Conservation (phyloP, 2,329 filamentous ascomycete genomes). For the Metarhizium sp. region DNA sequence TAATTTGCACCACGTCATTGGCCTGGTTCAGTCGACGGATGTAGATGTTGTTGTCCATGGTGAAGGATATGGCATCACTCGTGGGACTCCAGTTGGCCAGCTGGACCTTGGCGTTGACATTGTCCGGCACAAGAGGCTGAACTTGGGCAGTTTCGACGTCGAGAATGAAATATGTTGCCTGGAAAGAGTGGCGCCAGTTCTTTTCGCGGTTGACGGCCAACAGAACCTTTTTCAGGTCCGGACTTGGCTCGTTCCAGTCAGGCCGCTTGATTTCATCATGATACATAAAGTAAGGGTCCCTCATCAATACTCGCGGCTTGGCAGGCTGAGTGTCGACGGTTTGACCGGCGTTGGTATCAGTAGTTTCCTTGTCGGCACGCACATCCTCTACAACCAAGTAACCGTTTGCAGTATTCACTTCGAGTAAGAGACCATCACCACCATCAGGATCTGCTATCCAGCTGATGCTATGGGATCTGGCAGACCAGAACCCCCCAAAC, state of each 20-base stretch:
- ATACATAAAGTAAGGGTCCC: conserved; percentile 52
- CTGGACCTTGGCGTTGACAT: conserved; percentile 60
- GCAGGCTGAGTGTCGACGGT: conserved; percentile 22
- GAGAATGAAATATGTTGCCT: conserved; percentile 81
- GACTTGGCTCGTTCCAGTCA: conserved; percentile 61
- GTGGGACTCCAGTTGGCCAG: conserved; percentile 83
- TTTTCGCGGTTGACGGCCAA: conserved; percentile 62
- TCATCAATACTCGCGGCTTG: conserved; percentile 65
- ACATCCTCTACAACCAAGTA: conserved; percentile 87
- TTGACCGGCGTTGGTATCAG: conserved; percentile 21
- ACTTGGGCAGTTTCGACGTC: conserved; percentile 73
- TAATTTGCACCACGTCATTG: conserved; percentile 60
- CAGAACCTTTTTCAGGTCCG: conserved; percentile 77
- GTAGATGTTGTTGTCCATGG: conserved; percentile 82
- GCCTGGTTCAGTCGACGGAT: conserved; percentile 52
- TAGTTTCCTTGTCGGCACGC: conserved; percentile 31
- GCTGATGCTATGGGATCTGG: conserved; percentile 55
- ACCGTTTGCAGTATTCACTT: conserved; percentile 58
- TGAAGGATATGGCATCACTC: conserved; percentile 83
- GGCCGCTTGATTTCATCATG: conserved; percentile 47
- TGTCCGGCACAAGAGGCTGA: conserved; percentile 65
- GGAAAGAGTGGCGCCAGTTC: conserved; percentile 87
- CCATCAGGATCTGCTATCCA: conserved; percentile 70
- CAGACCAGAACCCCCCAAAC: conserved; percentile 53
- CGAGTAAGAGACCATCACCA: conserved; percentile 77